phyloP scores from a whole-genome alignment of 2,329 filamentous ascomycete species.

The Fusarium sp. region DNA sequence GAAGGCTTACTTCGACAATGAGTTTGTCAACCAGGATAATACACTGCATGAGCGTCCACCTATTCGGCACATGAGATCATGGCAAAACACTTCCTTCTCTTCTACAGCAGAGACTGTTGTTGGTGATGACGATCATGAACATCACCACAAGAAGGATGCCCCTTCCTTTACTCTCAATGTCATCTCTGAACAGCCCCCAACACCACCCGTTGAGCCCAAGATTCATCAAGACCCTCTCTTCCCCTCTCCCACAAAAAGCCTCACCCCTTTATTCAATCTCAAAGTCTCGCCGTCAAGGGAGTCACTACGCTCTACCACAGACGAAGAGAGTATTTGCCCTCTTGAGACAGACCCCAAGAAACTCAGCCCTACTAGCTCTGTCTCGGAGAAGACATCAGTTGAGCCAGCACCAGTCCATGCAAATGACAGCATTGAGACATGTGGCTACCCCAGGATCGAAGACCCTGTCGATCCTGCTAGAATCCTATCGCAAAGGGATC shows the following conservation, averaged over 20 bases:
- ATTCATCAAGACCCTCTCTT: neutral
- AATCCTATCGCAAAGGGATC: constrained; percentile 17
- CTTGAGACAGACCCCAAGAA: neutral
- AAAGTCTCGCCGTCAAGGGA: neutral
- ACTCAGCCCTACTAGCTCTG: neutral
- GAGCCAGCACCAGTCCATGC: neutral
- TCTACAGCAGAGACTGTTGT: constrained; percentile 21
- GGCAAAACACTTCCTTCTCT: constrained; percentile 19
- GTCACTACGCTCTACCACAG: neutral
- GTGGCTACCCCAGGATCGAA: constrained; percentile 30
- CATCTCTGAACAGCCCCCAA: neutral
- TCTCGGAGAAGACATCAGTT: neutral
- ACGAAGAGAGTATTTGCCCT: constrained; percentile 1
- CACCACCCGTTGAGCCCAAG: neutral
- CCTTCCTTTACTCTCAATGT: constrained; percentile 2
- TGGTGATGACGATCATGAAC: neutral
- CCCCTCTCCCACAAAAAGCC: neutral
- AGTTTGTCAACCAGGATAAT: neutral
- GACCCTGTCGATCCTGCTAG: constrained; percentile 37
- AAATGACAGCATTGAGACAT: constrained; percentile 29
- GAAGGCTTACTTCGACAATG: neutral
- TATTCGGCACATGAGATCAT: neutral
- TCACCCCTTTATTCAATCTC: neutral
- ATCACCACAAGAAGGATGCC: neutral
- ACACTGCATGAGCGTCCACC: neutral